phyloP scores from a whole-genome alignment of 2,329 filamentous ascomycete species.

The Shiraia sp. region DNA sequence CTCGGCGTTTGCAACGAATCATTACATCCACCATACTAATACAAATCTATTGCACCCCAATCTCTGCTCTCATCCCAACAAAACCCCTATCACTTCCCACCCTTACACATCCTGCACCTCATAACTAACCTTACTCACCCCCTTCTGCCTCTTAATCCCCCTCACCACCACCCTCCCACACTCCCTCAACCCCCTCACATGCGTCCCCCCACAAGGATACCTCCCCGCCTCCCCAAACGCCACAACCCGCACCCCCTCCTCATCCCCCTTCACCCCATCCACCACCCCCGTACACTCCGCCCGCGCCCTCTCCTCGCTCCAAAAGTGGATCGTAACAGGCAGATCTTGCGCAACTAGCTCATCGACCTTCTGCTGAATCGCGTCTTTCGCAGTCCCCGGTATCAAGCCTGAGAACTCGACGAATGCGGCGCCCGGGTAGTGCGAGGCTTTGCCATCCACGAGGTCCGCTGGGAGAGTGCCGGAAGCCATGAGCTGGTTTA shows the following conservation, averaged over 20 bases:
- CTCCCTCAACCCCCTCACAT: slow-evolving; percentile 64
- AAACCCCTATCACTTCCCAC: neutral
- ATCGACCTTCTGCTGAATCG: slow-evolving; percentile 65
- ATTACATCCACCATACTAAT: too few species aligned
- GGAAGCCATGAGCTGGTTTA: slow-evolving; percentile 60
- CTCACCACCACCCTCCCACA: slow-evolving; percentile 66
- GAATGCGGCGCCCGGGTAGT: slow-evolving; percentile 68
- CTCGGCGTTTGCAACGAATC: too few species aligned
- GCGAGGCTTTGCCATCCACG: slow-evolving; percentile 71
- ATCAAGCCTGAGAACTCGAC: slow-evolving; percentile 71
- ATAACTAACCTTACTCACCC: slow-evolving; percentile 62
- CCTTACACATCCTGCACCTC: slow-evolving; percentile 30
- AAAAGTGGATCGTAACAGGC: slow-evolving; percentile 62
- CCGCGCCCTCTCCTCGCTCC: slow-evolving; percentile 66
- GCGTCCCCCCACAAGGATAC: slow-evolving; percentile 77
- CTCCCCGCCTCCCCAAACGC: slow-evolving; percentile 69
- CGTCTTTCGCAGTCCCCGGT: slow-evolving; percentile 52
- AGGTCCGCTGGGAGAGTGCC: slow-evolving; percentile 50
- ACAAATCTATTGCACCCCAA: too few species aligned
- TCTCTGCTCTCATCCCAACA: too few species aligned
- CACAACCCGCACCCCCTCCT: slow-evolving; percentile 61
- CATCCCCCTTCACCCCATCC: slow-evolving; percentile 43
- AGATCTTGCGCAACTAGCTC: slow-evolving; percentile 56
- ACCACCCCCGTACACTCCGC: slow-evolving; percentile 43
- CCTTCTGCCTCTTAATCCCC: slow-evolving; percentile 69